Evolutionary conservation across 257 asterid genomes (phyloP).

Genomic region (Fraxinus quadrangulata): DNA sequence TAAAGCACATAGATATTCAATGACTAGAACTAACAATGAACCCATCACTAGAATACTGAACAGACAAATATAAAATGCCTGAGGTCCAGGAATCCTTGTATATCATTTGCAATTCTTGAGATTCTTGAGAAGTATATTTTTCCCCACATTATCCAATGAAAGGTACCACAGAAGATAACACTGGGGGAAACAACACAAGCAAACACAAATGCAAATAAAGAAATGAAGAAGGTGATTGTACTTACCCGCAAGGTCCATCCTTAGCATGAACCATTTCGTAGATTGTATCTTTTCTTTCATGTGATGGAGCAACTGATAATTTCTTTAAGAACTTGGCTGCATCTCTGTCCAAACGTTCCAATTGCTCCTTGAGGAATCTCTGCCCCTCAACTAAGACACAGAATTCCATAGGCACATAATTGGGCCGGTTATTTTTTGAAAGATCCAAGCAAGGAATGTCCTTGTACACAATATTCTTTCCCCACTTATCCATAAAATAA

Average conservation of each 20-base stretch:
- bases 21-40: neutral
- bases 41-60: neutral
- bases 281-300: slow-evolving; percentile 42
- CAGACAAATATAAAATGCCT: neutral
- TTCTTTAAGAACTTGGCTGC: slow-evolving; percentile 32
- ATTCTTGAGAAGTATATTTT: neutral
- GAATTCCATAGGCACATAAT: slow-evolving; percentile 68
- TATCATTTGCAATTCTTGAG: neutral
- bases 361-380: slow-evolving; percentile 53
- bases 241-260: slow-evolving; percentile 84
- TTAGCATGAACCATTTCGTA: slow-evolving; percentile 51
- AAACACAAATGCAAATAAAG: neutral
- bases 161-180: neutral
- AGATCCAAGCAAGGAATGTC: slow-evolving; percentile 61
- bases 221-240: slow-evolving; percentile 10
- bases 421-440: slow-evolving; percentile 43
- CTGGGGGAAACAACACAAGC: neutral
- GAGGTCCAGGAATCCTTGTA: neutral
- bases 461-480: slow-evolving; percentile 36
- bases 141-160: slow-evolving; percentile 3
- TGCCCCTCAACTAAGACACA: slow-evolving; percentile 73
- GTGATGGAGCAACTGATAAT: slow-evolving; percentile 49
- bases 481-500: slow-evolving; percentile 57
- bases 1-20: neutral
- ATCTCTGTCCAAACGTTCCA: slow-evolving; percentile 34